Evolutionary conservation across 805 yeast species (phyloP).

Genomic region (Nakazawaea peltata): DNA sequence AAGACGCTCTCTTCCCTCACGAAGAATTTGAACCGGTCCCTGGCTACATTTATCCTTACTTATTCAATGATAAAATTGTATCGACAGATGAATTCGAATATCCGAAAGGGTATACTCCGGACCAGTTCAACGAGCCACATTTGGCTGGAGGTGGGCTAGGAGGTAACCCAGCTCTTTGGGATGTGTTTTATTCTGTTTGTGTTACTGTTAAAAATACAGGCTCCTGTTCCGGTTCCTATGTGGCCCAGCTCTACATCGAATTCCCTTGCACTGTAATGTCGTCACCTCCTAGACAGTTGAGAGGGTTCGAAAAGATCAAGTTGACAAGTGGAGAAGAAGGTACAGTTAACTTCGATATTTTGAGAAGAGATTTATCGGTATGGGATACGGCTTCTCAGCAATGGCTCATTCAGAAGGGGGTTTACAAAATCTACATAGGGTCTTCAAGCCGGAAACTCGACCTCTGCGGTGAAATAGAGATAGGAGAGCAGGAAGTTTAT

Average conservation of each 20-base stretch:
- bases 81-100: constrained; percentile 30
- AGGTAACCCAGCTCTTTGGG: constrained; percentile 44
- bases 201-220: constrained; percentile 44
- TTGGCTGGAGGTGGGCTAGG: constrained; percentile 22
- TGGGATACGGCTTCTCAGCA: constrained; percentile 51
- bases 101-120: constrained; percentile 29
- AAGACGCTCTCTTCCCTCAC: constrained; percentile 45
- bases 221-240: constrained; percentile 34
- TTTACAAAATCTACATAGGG: constrained; percentile 43
- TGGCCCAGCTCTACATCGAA: constrained; percentile 46
- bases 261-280: constrained; percentile 37
- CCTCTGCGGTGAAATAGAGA: constrained; percentile 32
- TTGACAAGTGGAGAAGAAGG: constrained; percentile 32
- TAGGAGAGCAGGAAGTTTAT: background rate
- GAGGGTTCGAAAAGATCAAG: constrained; percentile 51
- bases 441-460: constrained; percentile 39
- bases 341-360: constrained; percentile 32
- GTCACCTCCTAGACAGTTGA: constrained; percentile 44
- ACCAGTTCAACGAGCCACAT: constrained; percentile 27
- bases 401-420: constrained; percentile 52
- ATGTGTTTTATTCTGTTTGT: constrained; percentile 34
- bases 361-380: constrained; percentile 44
- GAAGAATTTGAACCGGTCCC: constrained; percentile 44
- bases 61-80: constrained; percentile 28
- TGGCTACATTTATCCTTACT: constrained; percentile 49